Evolutionary conservation across 345 rosid genomes (phyloP).

Genomic region (Erodium maritimum): DNA sequence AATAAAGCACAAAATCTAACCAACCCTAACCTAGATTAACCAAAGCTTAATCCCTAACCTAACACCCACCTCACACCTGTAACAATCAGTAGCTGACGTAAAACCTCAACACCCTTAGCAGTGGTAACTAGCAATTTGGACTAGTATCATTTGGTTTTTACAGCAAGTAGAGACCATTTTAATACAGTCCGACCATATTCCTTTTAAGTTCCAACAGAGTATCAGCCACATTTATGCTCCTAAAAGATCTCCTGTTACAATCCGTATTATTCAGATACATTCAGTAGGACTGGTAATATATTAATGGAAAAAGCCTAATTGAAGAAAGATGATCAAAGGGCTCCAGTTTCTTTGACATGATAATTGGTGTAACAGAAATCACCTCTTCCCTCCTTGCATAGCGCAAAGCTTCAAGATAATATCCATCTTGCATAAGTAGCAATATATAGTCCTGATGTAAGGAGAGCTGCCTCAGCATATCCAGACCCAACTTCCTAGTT

Average conservation of each 20-base stretch:
- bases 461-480: constrained; percentile 87
- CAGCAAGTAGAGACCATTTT: too few relatives aligned
- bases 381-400: constrained; percentile 85
- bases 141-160: too few relatives aligned
- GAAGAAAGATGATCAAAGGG: neutral
- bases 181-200: too few relatives aligned
- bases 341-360: neutral
- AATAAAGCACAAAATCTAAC: too few relatives aligned
- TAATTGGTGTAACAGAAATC: constrained; percentile 6
- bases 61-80: too few relatives aligned
- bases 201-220: neutral
- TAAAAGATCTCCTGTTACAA: neutral
- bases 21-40: too few relatives aligned
- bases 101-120: too few relatives aligned
- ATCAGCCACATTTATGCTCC: neutral
- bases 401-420: constrained; percentile 79
- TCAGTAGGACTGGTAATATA: neutral
- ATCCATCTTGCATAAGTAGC: constrained; percentile 74
- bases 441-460: constrained; percentile 74
- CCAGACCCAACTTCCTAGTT: constrained; percentile 78
- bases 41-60: too few relatives aligned
- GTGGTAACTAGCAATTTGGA: too few relatives aligned
- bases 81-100: too few relatives aligned
- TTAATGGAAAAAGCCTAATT: neutral
- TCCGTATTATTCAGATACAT: neutral